phyloP scores from a whole-genome alignment of 768 basidiomycete species.

The Cubamyces sp. region DNA sequence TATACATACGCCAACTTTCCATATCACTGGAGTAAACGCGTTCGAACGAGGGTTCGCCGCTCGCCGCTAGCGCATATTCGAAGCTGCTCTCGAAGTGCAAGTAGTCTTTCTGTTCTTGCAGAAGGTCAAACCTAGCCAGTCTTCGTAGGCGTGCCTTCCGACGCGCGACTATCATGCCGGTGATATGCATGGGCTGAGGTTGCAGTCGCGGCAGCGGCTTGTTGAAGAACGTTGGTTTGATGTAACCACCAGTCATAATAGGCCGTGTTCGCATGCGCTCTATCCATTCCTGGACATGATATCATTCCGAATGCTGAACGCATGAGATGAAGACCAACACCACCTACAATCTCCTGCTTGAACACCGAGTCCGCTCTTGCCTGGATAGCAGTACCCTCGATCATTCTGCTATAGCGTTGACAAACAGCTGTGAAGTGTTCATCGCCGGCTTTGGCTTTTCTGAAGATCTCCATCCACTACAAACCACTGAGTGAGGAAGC shows the following conservation, averaged over 20 bases:
- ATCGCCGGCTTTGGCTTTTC: slow-evolving; percentile 58
- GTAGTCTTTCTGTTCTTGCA: slow-evolving; percentile 34
- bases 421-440: slow-evolving; percentile 49
- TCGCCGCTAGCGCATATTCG: slow-evolving; percentile 36
- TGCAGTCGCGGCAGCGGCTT: slow-evolving; percentile 77
- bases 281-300: slow-evolving; percentile 55
- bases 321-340: not conserved
- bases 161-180: slow-evolving; percentile 66
- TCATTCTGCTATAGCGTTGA: slow-evolving; percentile 59
- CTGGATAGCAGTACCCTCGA: slow-evolving; percentile 54
- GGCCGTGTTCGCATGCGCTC: slow-evolving; percentile 58
- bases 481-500: not conserved
- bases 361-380: slow-evolving; percentile 49
- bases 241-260: slow-evolving; percentile 69
- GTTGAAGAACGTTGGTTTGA: slow-evolving; percentile 68
- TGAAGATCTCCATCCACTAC: slow-evolving; percentile 66
- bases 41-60: slow-evolving; percentile 15
- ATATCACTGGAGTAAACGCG: slow-evolving; percentile 30
- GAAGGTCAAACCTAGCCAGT: slow-evolving; percentile 35
- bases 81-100: slow-evolving; percentile 43
- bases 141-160: slow-evolving; percentile 50
- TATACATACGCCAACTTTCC: slow-evolving; percentile 47
- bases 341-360: slow-evolving; percentile 55
- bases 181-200: slow-evolving; percentile 76
- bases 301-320: not conserved